These are phyloP conservation scores for Colletotrichum siamense DNA, from an alignment of 2,329 filamentous ascomycete genomes.

Conservation along the genomic window DNA sequence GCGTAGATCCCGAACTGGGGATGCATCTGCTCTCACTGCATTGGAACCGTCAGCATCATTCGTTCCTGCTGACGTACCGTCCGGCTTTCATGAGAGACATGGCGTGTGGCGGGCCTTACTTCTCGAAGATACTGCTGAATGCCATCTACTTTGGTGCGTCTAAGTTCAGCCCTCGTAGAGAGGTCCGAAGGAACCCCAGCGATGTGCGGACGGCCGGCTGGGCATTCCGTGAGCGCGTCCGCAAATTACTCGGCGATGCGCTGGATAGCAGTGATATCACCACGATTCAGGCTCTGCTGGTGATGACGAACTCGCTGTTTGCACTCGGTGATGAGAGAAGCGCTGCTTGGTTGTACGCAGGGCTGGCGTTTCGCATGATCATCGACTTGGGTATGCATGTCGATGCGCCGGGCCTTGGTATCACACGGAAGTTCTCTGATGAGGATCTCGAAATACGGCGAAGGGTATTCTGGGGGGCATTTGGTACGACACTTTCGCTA, in stretches of 20 bases:
- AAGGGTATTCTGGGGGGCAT: constrained; percentile 52
- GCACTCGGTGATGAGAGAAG: constrained; percentile 55
- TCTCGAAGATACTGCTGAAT: constrained; percentile 61
- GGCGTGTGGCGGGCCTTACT: constrained; percentile 60
- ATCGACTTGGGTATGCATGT: constrained; percentile 60
- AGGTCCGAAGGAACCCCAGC: constrained; percentile 48
- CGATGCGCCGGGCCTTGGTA: constrained; percentile 36
- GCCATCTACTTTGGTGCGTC: constrained; percentile 54
- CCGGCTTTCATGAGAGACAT: constrained; percentile 59
- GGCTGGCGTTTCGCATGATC: constrained; percentile 61
- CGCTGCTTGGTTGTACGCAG: constrained; percentile 62
- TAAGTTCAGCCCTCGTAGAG: constrained; percentile 50
- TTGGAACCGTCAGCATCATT: constrained; percentile 59
- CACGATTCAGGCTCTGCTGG: constrained; percentile 57
- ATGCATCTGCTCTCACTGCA: constrained; percentile 56
- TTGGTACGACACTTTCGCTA: constrained; percentile 32
- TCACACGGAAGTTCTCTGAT: constrained; percentile 39
- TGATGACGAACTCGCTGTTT: constrained; percentile 57
- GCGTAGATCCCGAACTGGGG: constrained; percentile 55
- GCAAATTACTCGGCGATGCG: constrained; percentile 48
- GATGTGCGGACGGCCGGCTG: constrained; percentile 55
- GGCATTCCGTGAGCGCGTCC: constrained; percentile 50
- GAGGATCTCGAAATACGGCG: constrained; percentile 50
- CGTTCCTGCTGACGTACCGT: constrained; percentile 54
- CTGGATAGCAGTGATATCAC: constrained; percentile 56